These are phyloP conservation scores for Borovskyia barvae DNA, from an alignment of 208 protist species.

Conservation along the genomic window DNA sequence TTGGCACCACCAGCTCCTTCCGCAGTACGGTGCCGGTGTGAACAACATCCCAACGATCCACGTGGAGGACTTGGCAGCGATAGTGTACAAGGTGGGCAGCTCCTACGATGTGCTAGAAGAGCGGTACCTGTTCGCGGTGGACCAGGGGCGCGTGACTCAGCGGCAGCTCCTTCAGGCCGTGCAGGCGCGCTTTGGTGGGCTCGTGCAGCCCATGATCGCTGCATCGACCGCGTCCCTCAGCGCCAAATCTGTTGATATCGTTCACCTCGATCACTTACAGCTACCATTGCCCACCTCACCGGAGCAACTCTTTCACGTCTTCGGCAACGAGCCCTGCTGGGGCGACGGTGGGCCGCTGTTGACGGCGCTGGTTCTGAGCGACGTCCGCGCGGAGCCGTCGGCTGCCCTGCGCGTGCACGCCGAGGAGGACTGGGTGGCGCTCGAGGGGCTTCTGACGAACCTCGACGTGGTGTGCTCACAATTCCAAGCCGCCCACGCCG, in stretches of 20 bases:
- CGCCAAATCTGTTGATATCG: not conserved
- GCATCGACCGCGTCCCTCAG: not conserved
- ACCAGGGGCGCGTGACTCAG: conserved; percentile 85
- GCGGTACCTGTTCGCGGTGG: conserved; percentile 91
- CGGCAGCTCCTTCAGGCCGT: conserved; percentile 70
- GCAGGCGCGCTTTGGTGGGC: conserved; percentile 54
- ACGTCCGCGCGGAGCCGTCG: conserved; percentile 73
- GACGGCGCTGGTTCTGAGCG: conserved; percentile 34
- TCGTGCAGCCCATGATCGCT: conserved; percentile 21
- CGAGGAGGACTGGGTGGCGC: conserved; percentile 76
- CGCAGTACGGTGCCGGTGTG: conserved; percentile 71
- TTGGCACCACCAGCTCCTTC: conserved; percentile 71
- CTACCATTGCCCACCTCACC: conserved; percentile 10
- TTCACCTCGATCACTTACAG: conserved; percentile 13
- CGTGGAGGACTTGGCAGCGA: conserved; percentile 83
- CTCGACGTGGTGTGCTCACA: conserved; percentile 71
- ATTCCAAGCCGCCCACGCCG: conserved; percentile 51
- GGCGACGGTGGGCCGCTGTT: conserved; percentile 11
- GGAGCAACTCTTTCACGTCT: conserved; percentile 7
- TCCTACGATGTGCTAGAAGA: conserved; percentile 75
- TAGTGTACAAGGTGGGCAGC: conserved; percentile 71
- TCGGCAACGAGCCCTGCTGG: conserved; percentile 26
- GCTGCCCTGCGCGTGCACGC: conserved; percentile 52
- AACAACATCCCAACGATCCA: conserved; percentile 93
- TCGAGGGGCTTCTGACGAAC: conserved; percentile 73